Evolutionary conservation across 2,329 filamentous ascomycete species (phyloP).

Genomic region (Geosmithia flava): DNA sequence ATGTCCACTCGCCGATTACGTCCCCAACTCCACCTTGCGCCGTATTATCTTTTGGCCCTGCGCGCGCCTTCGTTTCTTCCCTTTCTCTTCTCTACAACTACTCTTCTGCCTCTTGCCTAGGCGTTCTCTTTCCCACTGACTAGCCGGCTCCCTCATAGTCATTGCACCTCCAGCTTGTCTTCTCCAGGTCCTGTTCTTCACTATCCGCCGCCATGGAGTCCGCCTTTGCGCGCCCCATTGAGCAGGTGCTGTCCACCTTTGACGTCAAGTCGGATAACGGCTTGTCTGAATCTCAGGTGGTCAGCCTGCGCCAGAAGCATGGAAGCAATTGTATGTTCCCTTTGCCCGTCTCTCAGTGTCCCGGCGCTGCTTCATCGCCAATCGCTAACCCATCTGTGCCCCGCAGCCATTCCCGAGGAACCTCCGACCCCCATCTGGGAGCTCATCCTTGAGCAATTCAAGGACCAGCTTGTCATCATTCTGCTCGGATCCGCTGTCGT

Average conservation of each 20-base stretch:
- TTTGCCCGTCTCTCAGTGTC: not conserved
- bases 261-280: conserved; percentile 41
- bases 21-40: not conserved
- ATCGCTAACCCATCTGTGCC: conserved; percentile 3
- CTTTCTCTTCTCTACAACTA: not conserved
- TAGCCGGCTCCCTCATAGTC: not conserved
- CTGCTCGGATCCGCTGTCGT: conserved; percentile 84
- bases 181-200: not conserved
- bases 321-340: conserved; percentile 47
- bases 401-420: conserved; percentile 59
- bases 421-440: conserved; percentile 94
- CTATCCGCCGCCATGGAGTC: conserved; percentile 37
- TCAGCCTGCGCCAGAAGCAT: conserved; percentile 41
- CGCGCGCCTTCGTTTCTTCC: not conserved
- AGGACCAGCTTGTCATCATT: conserved; percentile 95
- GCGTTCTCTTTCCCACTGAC: not conserved
- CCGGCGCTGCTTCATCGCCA: not conserved
- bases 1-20: not conserved
- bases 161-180: not conserved
- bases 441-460: conserved; percentile 96
- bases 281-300: conserved; percentile 46
- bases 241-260: conserved; percentile 47
- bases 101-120: not conserved
- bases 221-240: conserved; percentile 45
- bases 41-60: not conserved